These are phyloP conservation scores for Moesziomyces antarcticus DNA, from an alignment of 1,284 basidiomycete species.

Conservation along the genomic window DNA sequence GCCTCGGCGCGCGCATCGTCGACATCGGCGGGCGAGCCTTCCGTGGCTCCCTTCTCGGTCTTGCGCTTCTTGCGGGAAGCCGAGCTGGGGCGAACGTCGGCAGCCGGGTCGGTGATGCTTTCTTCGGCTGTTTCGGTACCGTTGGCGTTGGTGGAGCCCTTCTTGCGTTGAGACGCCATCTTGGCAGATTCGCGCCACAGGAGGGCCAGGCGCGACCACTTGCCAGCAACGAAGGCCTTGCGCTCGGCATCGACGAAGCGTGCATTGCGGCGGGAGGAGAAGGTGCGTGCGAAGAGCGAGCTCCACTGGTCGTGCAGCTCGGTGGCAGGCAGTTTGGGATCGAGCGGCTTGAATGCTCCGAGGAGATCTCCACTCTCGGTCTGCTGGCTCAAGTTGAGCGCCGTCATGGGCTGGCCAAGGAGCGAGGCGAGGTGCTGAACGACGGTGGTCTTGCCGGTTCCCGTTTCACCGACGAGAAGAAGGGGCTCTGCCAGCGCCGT, in stretches of 20 bases:
- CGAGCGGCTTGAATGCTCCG: slow-evolving; percentile 94
- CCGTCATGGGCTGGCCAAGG: slow-evolving; percentile 81
- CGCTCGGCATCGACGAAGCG: slow-evolving; percentile 85
- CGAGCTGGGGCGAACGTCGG: slow-evolving; percentile 15
- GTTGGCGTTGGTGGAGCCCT: slow-evolving; percentile 69
- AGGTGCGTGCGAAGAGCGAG: slow-evolving; percentile 86
- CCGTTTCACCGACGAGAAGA: slow-evolving; percentile 95
- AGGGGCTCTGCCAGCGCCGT: slow-evolving; percentile 83
- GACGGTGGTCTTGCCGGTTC: slow-evolving; percentile 96
- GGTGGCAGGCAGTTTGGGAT: slow-evolving; percentile 77
- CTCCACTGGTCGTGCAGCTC: slow-evolving; percentile 81
- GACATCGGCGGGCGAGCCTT: slow-evolving; percentile 36
- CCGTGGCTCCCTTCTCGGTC: slow-evolving; percentile 39
- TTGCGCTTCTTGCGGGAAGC: slow-evolving; percentile 64
- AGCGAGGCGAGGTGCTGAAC: slow-evolving; percentile 87
- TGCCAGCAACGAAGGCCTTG: slow-evolving; percentile 82
- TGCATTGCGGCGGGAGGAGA: slow-evolving; percentile 89
- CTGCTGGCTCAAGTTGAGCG: slow-evolving; percentile 95
- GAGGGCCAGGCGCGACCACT: slow-evolving; percentile 85
- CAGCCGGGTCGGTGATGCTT: slow-evolving; percentile 11
- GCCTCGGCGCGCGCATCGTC: slow-evolving; percentile 47
- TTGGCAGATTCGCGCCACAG: slow-evolving; percentile 85
- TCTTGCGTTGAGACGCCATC: slow-evolving; percentile 69
- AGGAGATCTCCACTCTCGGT: slow-evolving; percentile 94
- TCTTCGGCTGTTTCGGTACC: slow-evolving; percentile 3